Percentiles rank a stretch among this genome's conserved stretches.
Evolutionary conservation across 768 basidiomycete species (phyloP).

Genomic region (Panaeolus cyanescens): DNA sequence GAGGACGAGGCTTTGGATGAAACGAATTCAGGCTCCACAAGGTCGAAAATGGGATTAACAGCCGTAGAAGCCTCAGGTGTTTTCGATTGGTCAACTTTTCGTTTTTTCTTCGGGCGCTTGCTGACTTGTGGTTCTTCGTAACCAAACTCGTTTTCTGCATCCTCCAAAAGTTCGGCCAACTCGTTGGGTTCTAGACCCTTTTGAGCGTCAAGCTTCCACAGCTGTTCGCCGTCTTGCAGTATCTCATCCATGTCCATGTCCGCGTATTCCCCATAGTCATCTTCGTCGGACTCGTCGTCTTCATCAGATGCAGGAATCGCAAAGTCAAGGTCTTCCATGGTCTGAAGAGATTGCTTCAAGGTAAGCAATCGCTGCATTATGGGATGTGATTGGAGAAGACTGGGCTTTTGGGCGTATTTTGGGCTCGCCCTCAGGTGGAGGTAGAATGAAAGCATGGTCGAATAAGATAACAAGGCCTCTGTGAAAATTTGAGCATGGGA

Average conservation of each 20-base stretch:
- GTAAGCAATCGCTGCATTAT: conserved; percentile 76
- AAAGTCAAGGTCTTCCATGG: conserved; percentile 86
- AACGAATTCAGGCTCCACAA: conserved; percentile 77
- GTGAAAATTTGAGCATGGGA: neutral
- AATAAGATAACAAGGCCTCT: conserved; percentile 92
- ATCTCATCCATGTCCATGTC: conserved; percentile 34
- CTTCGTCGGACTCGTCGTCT: conserved; percentile 38
- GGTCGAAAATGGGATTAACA: conserved; percentile 61
- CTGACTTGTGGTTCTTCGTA: conserved; percentile 23
- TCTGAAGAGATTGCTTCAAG: conserved; percentile 79
- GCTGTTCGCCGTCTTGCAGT: conserved; percentile 39
- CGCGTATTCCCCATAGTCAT: conserved; percentile 6
- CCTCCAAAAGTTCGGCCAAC: conserved; percentile 57
- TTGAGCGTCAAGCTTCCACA: conserved; percentile 43
- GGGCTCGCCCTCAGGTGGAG: conserved; percentile 77
- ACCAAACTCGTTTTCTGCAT: conserved; percentile 37
- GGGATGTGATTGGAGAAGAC: conserved; percentile 67
- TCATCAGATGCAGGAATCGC: conserved; percentile 50
- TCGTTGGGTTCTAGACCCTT: conserved; percentile 45
- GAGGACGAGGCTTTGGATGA: conserved; percentile 36
- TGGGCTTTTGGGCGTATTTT: conserved; percentile 62
- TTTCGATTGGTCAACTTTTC: conserved; percentile 38
- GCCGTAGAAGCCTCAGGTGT: conserved; percentile 6
- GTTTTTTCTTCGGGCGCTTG: conserved; percentile 63
- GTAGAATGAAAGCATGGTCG: conserved; percentile 91